Percentiles rank a stretch among this genome's conserved stretches.
These are phyloP conservation scores for Marasmius tenuissimus DNA, from an alignment of 1,284 basidiomycete genomes.

Conservation along the genomic window DNA sequence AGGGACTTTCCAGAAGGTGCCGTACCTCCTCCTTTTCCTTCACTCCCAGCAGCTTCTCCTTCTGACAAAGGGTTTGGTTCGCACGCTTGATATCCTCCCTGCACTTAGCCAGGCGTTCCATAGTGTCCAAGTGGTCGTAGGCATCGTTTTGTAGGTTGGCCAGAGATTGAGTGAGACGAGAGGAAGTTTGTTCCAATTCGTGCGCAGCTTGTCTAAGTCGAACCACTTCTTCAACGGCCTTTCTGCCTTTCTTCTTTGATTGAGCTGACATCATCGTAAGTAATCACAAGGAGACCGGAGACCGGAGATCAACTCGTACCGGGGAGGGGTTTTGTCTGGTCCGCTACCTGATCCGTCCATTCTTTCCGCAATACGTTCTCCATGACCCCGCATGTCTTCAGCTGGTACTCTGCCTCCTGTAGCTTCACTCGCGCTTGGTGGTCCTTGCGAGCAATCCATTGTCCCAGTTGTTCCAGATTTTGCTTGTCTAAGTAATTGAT, in stretches of 20 bases:
- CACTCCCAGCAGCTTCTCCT: not conserved
- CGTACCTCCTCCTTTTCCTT: not conserved
- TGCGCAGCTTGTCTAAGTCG: not conserved
- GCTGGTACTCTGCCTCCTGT: no score
- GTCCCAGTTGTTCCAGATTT: constrained; percentile 10
- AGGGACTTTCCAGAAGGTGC: not conserved
- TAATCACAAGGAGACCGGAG: no score
- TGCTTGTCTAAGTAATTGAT: constrained; percentile 16
- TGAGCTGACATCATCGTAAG: no score
- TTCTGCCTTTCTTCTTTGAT: not conserved
- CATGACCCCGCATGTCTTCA: no score
- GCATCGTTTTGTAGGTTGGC: not conserved
- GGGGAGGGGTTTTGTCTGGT: constrained; percentile 14
- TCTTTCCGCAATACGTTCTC: constrained; percentile 14
- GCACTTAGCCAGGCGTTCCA: no score
- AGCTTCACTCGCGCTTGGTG: no score
- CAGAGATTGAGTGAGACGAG: not conserved
- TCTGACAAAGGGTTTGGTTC: no score
- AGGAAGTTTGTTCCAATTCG: not conserved
- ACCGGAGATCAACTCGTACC: constrained; percentile 13
- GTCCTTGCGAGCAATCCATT: constrained; percentile 16
- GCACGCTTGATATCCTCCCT: no score
- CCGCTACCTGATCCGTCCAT: constrained; percentile 17
- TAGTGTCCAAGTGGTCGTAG: no score
- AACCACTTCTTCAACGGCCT: not conserved